Evolutionary conservation across 2,329 filamentous ascomycete genomes (phyloP), one percentile per base, ranked within the genome.

Genomic region (Penicillium janthinellum): DNA sequence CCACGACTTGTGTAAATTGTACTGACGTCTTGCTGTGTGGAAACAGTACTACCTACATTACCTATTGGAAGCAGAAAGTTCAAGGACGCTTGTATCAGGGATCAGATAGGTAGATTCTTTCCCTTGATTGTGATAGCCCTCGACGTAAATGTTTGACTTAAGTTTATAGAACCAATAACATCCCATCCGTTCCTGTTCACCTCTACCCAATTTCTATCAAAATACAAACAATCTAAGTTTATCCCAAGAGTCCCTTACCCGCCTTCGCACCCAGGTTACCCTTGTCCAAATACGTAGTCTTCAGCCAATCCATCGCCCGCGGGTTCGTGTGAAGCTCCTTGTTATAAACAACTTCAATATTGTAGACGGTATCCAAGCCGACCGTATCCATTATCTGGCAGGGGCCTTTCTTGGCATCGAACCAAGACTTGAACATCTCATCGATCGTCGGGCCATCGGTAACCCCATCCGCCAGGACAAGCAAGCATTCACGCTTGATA

Each of bases 371-470:
- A 54, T 67, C 66, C 58, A 67, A 56, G 1, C 64, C 64, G n/a
- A 67, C 66, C 11, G 60, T 61, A 58, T 68, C 64, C 66, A 67
- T 67, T 63, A 66, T 68, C 57, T 54, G 34, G 44, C 64, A 68
- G 31, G 64, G 64, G 7, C 66, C 64, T 41, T 67, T 68, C 7
- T 34, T 31, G 11, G 63, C 64, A 22, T 61, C 42, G 48, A 68
- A 67, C 63, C 64, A 68, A 11, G 61, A 58, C 54, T 55, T 64
- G 34, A 67, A 67, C 61, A 68, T 68, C 1, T 60, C 60, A 59
- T 68, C 64, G 56, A 67, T 57, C 0, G 62, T 66, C 12, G 14
- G 41, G 4, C 31, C 65, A 58, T 67, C 62, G 53, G 44, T 67
- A 8, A 66, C 59, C 1, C 57, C 64, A 28, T 67, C 64, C 34